Base-by-base conservation (phyloP, 1,139 yeast species). In the Protomyces inundatus region DNA sequence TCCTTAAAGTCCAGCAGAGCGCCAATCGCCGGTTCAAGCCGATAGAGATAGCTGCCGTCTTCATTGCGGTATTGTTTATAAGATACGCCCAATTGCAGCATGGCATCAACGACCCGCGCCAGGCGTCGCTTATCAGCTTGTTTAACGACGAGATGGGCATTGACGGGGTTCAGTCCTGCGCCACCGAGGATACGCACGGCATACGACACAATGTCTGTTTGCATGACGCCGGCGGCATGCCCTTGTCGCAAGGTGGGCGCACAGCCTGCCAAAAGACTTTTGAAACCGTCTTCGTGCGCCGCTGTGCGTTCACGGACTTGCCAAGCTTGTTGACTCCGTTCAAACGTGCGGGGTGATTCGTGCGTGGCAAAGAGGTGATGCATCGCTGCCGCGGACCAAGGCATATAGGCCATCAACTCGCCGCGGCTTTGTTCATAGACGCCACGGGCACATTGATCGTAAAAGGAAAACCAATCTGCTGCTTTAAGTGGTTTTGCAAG, bases 391-490 rank as follows among this genome's bases (percentile, higher is more conserved):
- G 86, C 82, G 0, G 87, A 82, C 39, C 82, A 77, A 0, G 85
- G 77, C 7, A 83, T 77, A 71, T 88, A 89, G 48, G 80, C 79
- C 30, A 79, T 75, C 32, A 85, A 70, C 59, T 85, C 88, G 30
- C 80, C 80, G 68, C 76, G 76, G 67, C 76, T 79, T 62, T 64
- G 63, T 6, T 77, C 79, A 64, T 81, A 82, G 64, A 80, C 71
- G 35, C 83, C 76, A 65, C 74, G 72, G 48, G 74, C 71, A 71
- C 83, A 74, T 35, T 74, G 66, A 71, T 90, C 97, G 68, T 84
- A 82, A 72, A 86, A 87, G 68, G 77, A 81, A 36, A 88, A 73
- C 97, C 97, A 91, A 67, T 90, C 96, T 54, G 89, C 83, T 12
- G 90, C 75, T 52, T 75, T 77, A 12, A 83, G 75, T 0, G 96